Conservation (phyloP, 1,139 yeast species). For the Lodderomyces orthopsilosis region DNA sequence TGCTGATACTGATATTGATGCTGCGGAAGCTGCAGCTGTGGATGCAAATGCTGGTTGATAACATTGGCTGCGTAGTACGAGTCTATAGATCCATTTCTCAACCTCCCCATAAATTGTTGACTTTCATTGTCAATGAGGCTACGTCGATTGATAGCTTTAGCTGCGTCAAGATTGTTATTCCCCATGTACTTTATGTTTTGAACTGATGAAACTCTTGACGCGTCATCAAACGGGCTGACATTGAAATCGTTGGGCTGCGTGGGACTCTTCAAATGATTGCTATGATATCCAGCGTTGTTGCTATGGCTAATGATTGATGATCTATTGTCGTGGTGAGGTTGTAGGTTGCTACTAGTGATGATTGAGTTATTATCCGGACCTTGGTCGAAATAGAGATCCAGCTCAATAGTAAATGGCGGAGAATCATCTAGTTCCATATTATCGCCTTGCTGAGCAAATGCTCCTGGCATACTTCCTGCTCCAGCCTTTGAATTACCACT, state of each 20-base stretch:
- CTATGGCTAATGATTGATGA: constrained; percentile 10
- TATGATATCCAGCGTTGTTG: not conserved
- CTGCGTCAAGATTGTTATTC: not conserved
- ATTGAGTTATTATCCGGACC: constrained; percentile 15
- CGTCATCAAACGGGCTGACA: constrained; percentile 13
- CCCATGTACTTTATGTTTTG: constrained; percentile 10
- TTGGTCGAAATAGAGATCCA: constrained; percentile 24
- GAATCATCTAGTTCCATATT: constrained; percentile 40
- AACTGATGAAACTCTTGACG: constrained; percentile 14
- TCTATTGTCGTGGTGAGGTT: constrained; percentile 10
- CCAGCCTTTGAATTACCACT: not conserved
- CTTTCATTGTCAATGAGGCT: constrained; percentile 14
- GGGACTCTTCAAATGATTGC: constrained; percentile 10
- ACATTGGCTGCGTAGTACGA: constrained; percentile 18
- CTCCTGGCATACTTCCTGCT: constrained; percentile 30
- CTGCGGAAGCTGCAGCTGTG: constrained; percentile 4
- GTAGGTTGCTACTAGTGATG: constrained; percentile 9
- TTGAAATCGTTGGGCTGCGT: constrained; percentile 7
- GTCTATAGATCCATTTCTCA: constrained; percentile 18
- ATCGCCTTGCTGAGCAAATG: constrained; percentile 23
- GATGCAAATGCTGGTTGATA: constrained; percentile 12
- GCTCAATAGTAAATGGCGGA: constrained; percentile 41
- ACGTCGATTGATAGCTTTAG: constrained; percentile 9
- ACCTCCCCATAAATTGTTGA: constrained; percentile 12
- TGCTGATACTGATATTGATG: constrained; percentile 3